Base-by-base conservation (phyloP, 441 rosid species). In the Euphorbia neoarborescens region DNA sequence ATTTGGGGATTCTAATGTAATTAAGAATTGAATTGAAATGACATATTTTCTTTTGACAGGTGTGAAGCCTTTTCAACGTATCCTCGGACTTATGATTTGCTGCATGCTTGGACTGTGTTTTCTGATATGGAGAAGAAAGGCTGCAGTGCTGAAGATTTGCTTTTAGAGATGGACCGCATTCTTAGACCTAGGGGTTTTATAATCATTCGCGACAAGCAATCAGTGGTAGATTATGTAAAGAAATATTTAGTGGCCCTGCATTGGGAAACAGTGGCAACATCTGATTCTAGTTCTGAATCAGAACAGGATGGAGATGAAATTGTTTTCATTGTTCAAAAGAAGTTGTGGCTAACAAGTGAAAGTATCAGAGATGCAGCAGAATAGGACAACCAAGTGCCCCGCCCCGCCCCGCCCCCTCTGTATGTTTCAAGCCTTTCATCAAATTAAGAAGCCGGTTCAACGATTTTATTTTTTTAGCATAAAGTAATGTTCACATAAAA, bases 1-100 rank as follows among this genome's bases (percentile, higher is more conserved):
- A 0, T 9, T 28, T 44, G 46, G 54, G 13, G 27, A 44, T 42
- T 19, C 20, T 34, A 4, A 34, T 60, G 38, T 60, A 37, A 9
- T 20, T 56, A 30, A 40, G 30, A 38, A 48, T 27, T n/a, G 12
- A 50, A 27, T 32, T 66, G 25, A 24, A 42, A 10, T 32, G 40
- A 28, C 30, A 60, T 15, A 14, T 32, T n/a, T n/a, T 66, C 62
- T 34, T 56, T 58, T 69, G 51, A 60, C 83, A 95, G 99, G 99
- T 95, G 99, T 57, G 97, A 95, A 75, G 85, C 99, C 71, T 95
- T 56, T 77, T 95, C 99, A 59, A 89, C 92, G 2, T 92, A 95
- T 35, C 99, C 99, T 5, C 81, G 99, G 73, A 95, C 99, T 22
- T 95, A 89, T 17, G 99, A 95, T 84, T 76, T 92, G 62, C 95